These are phyloP conservation scores for Psilocybe mexicana DNA, from an alignment of 1,284 basidiomycete genomes.

Conservation along the genomic window DNA sequence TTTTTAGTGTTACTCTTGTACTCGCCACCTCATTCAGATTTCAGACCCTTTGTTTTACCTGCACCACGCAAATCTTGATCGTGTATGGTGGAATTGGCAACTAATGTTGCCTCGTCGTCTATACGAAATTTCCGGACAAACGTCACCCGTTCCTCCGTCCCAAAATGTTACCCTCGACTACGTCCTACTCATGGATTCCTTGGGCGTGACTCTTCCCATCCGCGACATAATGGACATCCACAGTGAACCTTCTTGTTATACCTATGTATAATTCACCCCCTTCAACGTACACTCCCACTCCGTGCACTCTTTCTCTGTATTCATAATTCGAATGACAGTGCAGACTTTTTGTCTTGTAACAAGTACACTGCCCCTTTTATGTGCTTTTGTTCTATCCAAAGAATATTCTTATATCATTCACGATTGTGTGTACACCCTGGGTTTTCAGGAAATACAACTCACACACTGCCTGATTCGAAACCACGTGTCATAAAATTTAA, in stretches of 20 bases:
- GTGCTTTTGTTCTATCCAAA: too few species aligned
- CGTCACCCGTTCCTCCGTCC: slow-evolving; percentile 12
- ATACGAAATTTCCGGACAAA: slow-evolving; percentile 31
- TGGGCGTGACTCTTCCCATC: slow-evolving; percentile 20
- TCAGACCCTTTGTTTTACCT: slow-evolving; percentile 6
- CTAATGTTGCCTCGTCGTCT: slow-evolving; percentile 22
- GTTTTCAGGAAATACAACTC: too few species aligned
- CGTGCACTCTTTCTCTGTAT: background rate
- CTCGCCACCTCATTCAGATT: background rate
- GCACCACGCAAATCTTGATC: slow-evolving; percentile 40
- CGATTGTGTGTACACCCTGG: too few species aligned
- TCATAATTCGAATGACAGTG: background rate
- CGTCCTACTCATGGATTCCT: slow-evolving; percentile 19
- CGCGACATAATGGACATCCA: slow-evolving; percentile 30
- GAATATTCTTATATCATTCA: background rate
- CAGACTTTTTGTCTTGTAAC: background rate
- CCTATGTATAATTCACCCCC: slow-evolving; percentile 15
- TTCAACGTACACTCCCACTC: background rate
- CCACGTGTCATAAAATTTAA: too few species aligned
- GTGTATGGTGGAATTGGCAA: slow-evolving; percentile 41
- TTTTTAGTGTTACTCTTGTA: background rate
- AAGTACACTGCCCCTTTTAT: background rate
- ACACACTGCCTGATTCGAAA: too few species aligned
- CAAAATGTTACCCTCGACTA: slow-evolving; percentile 26
- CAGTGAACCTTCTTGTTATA: slow-evolving; percentile 22